A percentile compares a stretch with the other conserved stretches of the same genome.
Conservation (phyloP, 1,284 basidiomycete species). For the Ustilago tritici region DNA sequence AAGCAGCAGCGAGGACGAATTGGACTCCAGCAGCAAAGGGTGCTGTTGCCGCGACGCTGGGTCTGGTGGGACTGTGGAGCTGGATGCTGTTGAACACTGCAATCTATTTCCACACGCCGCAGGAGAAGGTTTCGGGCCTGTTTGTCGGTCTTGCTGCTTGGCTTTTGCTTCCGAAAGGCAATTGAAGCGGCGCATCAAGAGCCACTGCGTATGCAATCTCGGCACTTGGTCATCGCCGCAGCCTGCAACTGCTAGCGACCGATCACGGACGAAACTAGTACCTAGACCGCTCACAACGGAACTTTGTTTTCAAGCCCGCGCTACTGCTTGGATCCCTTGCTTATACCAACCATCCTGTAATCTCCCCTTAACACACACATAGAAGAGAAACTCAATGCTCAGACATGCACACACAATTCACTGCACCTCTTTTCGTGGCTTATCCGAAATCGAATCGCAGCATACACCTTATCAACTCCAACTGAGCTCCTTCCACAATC, state of each 20-base stretch:
- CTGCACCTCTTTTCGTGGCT: not conserved
- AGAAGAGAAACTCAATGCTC: not conserved
- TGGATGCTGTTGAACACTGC: constrained; percentile 84
- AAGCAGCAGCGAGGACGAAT: not conserved
- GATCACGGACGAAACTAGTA: too few relatives aligned
- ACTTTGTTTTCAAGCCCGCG: too few relatives aligned
- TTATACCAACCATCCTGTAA: not conserved
- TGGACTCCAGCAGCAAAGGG: constrained; percentile 26
- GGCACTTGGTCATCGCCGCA: too few relatives aligned
- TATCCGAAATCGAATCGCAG: not conserved
- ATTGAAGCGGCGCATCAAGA: constrained; percentile 1
- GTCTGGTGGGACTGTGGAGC: constrained; percentile 78
- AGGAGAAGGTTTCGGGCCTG: constrained; percentile 87
- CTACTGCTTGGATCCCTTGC: not conserved
- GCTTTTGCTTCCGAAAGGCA: constrained; percentile 56
- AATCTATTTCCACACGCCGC: constrained; percentile 88
- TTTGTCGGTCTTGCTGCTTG: constrained; percentile 57
- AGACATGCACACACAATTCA: not conserved
- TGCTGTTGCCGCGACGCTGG: constrained; percentile 67
- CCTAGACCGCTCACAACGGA: too few relatives aligned
- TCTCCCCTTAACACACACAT: not conserved
- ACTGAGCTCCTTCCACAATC: constrained; percentile 33
- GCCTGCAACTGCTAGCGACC: too few relatives aligned
- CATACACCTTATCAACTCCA: constrained; percentile 13
- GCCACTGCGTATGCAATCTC: too few relatives aligned